These are phyloP conservation scores for Sporothrix euskadiensis DNA, from an alignment of 2,329 filamentous ascomycete species.

Conservation along the genomic window DNA sequence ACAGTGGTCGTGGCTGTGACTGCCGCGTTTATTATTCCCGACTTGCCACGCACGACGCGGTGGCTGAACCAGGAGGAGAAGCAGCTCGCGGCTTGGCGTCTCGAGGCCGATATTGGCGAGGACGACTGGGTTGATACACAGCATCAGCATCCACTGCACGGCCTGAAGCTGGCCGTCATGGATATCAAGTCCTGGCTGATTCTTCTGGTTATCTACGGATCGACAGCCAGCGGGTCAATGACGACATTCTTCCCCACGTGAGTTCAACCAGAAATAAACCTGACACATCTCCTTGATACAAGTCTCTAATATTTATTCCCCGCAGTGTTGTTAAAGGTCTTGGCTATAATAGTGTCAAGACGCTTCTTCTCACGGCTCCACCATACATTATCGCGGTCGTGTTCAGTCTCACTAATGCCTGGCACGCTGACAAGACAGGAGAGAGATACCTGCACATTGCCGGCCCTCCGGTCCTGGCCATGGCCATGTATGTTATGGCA, in stretches of 20 bases:
- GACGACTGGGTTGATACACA: neutral
- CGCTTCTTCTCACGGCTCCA: neutral
- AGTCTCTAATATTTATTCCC: neutral
- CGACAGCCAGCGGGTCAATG: neutral
- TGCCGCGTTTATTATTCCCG: neutral
- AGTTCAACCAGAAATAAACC: neutral
- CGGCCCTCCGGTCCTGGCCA: neutral
- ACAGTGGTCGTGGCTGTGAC: neutral
- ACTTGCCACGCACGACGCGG: neutral
- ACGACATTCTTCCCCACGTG: neutral
- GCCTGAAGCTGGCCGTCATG: neutral
- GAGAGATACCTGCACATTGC: neutral
- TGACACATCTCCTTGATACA: neutral
- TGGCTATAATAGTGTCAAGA: neutral
- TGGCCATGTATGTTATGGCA: neutral
- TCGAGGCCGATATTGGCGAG: neutral
- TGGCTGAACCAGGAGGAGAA: neutral
- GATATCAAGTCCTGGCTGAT: neutral
- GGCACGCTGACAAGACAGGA: neutral
- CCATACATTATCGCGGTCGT: neutral
- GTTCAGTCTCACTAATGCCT: neutral
- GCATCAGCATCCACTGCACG: neutral
- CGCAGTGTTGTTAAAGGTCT: neutral
- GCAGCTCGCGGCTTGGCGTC: neutral
- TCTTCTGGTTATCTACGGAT: neutral